A percentile compares a stretch with the other conserved stretches of the same genome.
phyloP scores from a whole-genome alignment of 2,329 filamentous ascomycete species.

The Stylonectria norvegica region DNA sequence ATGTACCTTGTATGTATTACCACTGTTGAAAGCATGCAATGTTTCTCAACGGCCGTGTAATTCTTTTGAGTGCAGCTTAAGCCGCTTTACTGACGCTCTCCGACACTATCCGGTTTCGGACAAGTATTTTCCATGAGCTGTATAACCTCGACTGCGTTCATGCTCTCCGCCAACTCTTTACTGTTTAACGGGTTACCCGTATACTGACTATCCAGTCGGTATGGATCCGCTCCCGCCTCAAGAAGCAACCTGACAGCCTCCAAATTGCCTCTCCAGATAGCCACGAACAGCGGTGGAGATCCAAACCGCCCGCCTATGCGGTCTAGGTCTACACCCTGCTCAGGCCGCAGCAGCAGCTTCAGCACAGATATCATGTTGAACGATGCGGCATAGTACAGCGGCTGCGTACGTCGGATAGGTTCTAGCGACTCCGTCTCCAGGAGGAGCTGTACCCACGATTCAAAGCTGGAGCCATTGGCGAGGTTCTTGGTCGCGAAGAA shows the following conservation, averaged over 20 bases:
- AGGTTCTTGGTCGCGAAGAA: constrained; percentile 23
- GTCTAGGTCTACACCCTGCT: constrained; percentile 16
- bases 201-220: constrained; percentile 1
- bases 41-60: constrained; percentile 1
- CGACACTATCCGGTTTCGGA: constrained; percentile 4
- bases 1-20: constrained; percentile 29
- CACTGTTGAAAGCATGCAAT: constrained; percentile 23
- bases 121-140: neutral
- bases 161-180: constrained; percentile 1
- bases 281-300: constrained; percentile 21
- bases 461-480: constrained; percentile 16
- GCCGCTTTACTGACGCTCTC: constrained; percentile 2
- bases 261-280: constrained; percentile 15
- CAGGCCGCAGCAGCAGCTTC: constrained; percentile 15
- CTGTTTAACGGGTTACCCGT: neutral
- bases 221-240: constrained; percentile 22
- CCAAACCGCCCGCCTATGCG: constrained; percentile 17
- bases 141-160: constrained; percentile 1
- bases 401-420: constrained; percentile 15
- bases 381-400: constrained; percentile 25
- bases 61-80: constrained; percentile 5
- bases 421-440: constrained; percentile 6
- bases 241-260: constrained; percentile 23
- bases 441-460: constrained; percentile 24
- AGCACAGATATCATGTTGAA: constrained; percentile 24